These are phyloP conservation scores for Cichorium intybus DNA, from an alignment of 140 eudicot species.

Conservation along the genomic window DNA sequence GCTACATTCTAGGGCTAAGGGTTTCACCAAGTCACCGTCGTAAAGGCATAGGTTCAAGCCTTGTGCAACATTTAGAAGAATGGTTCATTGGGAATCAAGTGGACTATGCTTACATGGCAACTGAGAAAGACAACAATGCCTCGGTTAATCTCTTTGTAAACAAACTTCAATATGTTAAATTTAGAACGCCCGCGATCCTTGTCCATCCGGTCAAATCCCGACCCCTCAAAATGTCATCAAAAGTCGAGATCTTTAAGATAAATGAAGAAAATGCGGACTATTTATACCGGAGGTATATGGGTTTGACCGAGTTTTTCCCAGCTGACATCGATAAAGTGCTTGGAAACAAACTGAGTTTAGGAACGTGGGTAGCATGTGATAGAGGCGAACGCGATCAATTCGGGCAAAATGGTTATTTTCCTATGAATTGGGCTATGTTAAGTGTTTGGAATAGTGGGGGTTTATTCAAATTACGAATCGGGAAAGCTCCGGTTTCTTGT, in stretches of 20 bases:
- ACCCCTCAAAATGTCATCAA: constrained; percentile 15
- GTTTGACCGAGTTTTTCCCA: constrained; percentile 55
- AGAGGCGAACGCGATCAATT: constrained; percentile 22
- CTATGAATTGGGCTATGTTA: constrained; percentile 57
- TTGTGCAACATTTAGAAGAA: constrained; percentile 49
- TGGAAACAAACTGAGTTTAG: constrained; percentile 48
- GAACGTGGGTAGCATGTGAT: constrained; percentile 59
- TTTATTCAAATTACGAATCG: constrained; percentile 43
- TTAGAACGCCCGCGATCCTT: constrained; percentile 51
- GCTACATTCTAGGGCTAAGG: constrained; percentile 63
- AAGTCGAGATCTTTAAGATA: constrained; percentile 32
- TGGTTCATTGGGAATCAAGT: constrained; percentile 55
- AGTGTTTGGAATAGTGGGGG: constrained; percentile 68
- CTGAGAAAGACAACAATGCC: constrained; percentile 57
- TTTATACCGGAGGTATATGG: constrained; percentile 48
- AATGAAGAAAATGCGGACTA: constrained; percentile 48
- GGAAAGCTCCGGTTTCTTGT: constrained; percentile 43
- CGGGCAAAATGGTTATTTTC: constrained; percentile 28
- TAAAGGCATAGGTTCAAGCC: constrained; percentile 45
- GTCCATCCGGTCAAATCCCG: constrained; percentile 44
- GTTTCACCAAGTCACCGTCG: constrained; percentile 58
- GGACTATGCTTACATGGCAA: constrained; percentile 66
- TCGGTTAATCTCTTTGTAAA: constrained; percentile 49
- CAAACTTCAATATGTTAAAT: constrained; percentile 39
- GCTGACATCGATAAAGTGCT: constrained; percentile 48